Percentiles rank a stretch among this genome's conserved stretches.
These are phyloP conservation scores for Rubus parviflorus DNA, from an alignment of 306 rosid genomes.

Conservation along the genomic window DNA sequence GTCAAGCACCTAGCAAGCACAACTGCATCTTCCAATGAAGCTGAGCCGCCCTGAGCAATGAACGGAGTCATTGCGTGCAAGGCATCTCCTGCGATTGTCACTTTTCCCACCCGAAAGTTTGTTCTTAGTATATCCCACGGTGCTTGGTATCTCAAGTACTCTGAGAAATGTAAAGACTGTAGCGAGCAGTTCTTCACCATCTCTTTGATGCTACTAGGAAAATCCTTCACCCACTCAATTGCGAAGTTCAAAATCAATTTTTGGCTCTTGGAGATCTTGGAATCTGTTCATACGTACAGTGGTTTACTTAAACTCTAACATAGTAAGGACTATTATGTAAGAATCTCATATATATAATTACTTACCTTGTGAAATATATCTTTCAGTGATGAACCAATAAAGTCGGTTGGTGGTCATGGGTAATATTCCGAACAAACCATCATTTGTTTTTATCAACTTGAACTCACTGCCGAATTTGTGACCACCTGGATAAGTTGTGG, in stretches of 20 bases:
- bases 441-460: background rate
- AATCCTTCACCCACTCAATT: background rate
- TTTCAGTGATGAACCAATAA: constrained; percentile 11
- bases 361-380: background rate
- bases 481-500: background rate
- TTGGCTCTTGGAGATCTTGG: too few relatives aligned
- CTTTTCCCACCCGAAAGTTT: background rate
- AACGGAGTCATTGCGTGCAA: constrained; percentile 21
- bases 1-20: constrained; percentile 18
- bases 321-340: too few relatives aligned
- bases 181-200: constrained; percentile 7
- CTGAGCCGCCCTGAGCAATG: constrained; percentile 20
- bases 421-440: background rate
- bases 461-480: constrained; percentile 7
- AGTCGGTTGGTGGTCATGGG: background rate
- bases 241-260: too few relatives aligned
- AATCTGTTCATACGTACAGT: too few relatives aligned
- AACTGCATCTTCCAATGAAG: constrained; percentile 15
- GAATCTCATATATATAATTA: too few relatives aligned
- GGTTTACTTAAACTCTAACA: too few relatives aligned
- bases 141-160: background rate
- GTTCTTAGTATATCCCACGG: background rate
- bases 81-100: constrained; percentile 19
- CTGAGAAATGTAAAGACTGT: constrained; percentile 6
- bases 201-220: background rate